Conservation (phyloP, 2,329 filamentous ascomycete species). For the Endoconidiophora polonica region DNA sequence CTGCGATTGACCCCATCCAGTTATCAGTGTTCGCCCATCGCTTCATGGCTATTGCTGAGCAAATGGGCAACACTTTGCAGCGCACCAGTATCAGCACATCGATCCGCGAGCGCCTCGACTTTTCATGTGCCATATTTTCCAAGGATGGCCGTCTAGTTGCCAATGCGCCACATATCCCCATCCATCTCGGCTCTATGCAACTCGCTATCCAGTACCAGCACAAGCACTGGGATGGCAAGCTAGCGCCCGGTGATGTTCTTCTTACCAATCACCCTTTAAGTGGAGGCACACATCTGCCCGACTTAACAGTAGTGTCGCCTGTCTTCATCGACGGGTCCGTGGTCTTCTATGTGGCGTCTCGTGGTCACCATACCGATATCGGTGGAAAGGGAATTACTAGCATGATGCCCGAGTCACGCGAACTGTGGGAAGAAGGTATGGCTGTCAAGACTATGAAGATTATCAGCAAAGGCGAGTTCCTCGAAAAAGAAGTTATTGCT, state of each 20-base stretch:
- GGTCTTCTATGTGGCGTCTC: constrained; percentile 19
- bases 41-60: constrained; percentile 73
- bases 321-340: constrained; percentile 27
- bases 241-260: constrained; percentile 22
- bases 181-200: constrained; percentile 66
- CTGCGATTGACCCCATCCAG: constrained; percentile 40
- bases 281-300: constrained; percentile 24
- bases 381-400: constrained; percentile 68
- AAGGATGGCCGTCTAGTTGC: constrained; percentile 55
- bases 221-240: constrained; percentile 37
- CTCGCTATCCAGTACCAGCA: constrained; percentile 56
- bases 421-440: constrained; percentile 48
- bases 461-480: constrained; percentile 59
- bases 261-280: constrained; percentile 22
- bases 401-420: constrained; percentile 62
- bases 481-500: constrained; percentile 59
- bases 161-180: constrained; percentile 60
- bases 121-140: constrained; percentile 67
- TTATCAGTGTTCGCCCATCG: constrained; percentile 63
- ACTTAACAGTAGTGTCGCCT: constrained; percentile 23
- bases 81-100: constrained; percentile 66
- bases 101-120: constrained; percentile 67
- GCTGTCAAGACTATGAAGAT: constrained; percentile 52
- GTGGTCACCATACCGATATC: constrained; percentile 28
- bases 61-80: constrained; percentile 66